Evolutionary conservation across 306 rosid genomes (phyloP).

Genomic region (Cucumis hystrix): DNA sequence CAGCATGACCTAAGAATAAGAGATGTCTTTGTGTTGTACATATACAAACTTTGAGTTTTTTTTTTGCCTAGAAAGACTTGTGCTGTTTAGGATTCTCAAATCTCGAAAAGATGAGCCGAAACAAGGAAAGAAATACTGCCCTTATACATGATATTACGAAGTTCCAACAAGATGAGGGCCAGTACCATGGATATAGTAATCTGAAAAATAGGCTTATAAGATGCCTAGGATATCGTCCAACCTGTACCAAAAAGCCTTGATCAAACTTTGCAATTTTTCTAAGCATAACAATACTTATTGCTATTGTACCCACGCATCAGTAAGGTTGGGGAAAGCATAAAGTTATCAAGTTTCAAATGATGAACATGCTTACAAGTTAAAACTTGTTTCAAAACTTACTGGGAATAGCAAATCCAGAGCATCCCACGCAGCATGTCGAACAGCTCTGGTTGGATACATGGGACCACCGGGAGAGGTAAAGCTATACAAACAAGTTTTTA

Average conservation of each 20-base stretch:
- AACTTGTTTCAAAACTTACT: constrained; percentile 26
- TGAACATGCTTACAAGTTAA: neutral
- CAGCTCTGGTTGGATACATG: constrained; percentile 91
- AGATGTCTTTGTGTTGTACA: neutral
- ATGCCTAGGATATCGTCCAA: constrained; percentile 88
- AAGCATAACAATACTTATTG: neutral
- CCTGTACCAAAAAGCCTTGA: constrained; percentile 27
- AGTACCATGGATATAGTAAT: constrained; percentile 89
- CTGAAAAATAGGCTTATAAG: constrained; percentile 92
- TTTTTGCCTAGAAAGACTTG: constrained; percentile 16
- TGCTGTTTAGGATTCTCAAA: constrained; percentile 42
- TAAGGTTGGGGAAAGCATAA: neutral
- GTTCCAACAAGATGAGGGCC: constrained; percentile 98
- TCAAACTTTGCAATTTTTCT: neutral
- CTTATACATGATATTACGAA: constrained; percentile 39
- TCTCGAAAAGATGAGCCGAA: constrained; percentile 40
- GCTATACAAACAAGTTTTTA: constrained; percentile 82
- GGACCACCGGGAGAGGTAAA: constrained; percentile 98
- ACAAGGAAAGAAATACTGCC: constrained; percentile 38
- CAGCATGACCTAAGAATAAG: neutral
- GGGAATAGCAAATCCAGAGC: constrained; percentile 84
- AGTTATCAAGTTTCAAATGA: neutral
- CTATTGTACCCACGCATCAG: neutral
- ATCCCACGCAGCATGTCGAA: constrained; percentile 99
- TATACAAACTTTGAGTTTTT: neutral